phyloP scores from a whole-genome alignment of 2,329 filamentous ascomycete species.

The Alternaria infectoria region DNA sequence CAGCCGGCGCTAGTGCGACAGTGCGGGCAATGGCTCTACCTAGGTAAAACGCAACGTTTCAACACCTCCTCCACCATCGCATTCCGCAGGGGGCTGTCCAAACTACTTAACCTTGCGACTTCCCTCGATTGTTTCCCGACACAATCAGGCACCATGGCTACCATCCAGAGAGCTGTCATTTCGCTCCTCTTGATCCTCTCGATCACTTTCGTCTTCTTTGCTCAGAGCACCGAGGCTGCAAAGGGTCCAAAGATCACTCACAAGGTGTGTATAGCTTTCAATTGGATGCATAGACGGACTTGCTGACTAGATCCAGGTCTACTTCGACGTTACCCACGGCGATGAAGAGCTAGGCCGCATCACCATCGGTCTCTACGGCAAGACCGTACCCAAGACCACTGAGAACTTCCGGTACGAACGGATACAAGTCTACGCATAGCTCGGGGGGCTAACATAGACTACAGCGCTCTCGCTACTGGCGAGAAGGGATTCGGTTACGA shows the following conservation, averaged over 20 bases:
- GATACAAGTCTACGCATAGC: background rate
- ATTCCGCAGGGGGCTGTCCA: constrained; percentile 20
- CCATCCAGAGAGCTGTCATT: constrained; percentile 72
- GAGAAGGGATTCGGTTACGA: constrained; percentile 87
- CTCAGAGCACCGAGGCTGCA: constrained; percentile 40
- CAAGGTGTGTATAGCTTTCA: constrained; percentile 65
- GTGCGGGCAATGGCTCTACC: constrained; percentile 13
- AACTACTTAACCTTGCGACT: constrained; percentile 34
- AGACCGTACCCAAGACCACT: constrained; percentile 79
- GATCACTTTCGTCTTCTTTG: constrained; percentile 55
- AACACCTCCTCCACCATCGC: constrained; percentile 22
- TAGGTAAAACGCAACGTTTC: constrained; percentile 43
- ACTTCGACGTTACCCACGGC: constrained; percentile 81
- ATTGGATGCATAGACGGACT: background rate
- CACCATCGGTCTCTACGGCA: constrained; percentile 84
- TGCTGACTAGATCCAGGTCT: constrained; percentile 60
- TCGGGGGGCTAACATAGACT: constrained; percentile 39
- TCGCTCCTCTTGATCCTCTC: constrained; percentile 78
- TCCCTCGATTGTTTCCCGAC: constrained; percentile 21
- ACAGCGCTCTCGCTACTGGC: constrained; percentile 78
- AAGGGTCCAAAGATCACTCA: constrained; percentile 93
- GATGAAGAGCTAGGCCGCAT: constrained; percentile 76
- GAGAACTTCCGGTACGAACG: constrained; percentile 65
- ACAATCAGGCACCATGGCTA: constrained; percentile 68
- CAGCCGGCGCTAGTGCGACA: constrained; percentile 17